Evolutionary conservation across 257 asterid species (phyloP).

Genomic region (Paulownia fortunei): DNA sequence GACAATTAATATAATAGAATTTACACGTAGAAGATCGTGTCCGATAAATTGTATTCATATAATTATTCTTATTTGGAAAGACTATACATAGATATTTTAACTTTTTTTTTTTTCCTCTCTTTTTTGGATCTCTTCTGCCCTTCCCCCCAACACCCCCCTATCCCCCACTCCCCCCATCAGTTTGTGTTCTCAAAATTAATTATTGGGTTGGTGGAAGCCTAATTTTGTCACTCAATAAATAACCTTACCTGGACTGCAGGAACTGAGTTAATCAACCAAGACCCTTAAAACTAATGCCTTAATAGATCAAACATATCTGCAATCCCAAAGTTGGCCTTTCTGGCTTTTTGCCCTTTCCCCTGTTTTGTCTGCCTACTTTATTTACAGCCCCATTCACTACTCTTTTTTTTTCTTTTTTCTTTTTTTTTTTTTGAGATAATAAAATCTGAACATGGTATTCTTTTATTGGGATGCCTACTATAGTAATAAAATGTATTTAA

Average conservation of each 20-base stretch:
- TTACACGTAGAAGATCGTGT: too few relatives aligned
- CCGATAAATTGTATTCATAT: too few relatives aligned
- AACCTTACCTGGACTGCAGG: conserved; percentile 13
- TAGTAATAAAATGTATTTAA: neutral
- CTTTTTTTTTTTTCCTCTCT: too few relatives aligned
- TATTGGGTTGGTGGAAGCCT: neutral
- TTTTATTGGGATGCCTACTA: conserved; percentile 16
- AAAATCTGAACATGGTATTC: neutral
- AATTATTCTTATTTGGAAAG: too few relatives aligned
- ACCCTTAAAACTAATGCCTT: conserved; percentile 1
- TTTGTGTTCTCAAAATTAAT: neutral
- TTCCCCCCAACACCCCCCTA: too few relatives aligned
- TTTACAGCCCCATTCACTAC: neutral
- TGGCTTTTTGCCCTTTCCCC: too few relatives aligned
- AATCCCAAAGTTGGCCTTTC: conserved; percentile 37
- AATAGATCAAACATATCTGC: conserved; percentile 26
- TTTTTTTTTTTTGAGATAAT: neutral
- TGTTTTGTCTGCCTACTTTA: conserved; percentile 17
- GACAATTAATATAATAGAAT: too few relatives aligned
- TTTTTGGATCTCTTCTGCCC: too few relatives aligned
- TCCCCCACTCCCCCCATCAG: too few relatives aligned
- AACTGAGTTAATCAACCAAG: conserved; percentile 24
- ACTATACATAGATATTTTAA: too few relatives aligned
- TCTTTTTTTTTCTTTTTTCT: too few relatives aligned
- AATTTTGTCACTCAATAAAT: neutral